Base-by-base conservation (phyloP, 2,329 filamentous ascomycete species). In the Graphilbum fragrans region DNA sequence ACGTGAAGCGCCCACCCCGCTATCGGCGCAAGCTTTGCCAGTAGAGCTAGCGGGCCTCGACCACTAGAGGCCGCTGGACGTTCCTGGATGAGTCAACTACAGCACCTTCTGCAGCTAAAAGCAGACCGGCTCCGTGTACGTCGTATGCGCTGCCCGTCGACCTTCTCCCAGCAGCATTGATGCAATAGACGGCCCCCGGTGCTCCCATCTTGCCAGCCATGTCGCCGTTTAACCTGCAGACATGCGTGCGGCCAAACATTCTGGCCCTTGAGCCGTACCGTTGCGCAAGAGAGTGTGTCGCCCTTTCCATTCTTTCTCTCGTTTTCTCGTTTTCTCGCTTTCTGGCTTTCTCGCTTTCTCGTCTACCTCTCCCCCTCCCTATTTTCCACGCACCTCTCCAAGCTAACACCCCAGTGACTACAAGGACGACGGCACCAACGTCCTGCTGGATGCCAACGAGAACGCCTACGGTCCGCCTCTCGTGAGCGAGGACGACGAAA, bases 391-490 rank as follows among this genome's bases (percentile, higher is more conserved):
- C 37, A 27, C 36, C 37, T n/a, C n/a, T n/a, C n/a, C n/a, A n/a
- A n/a, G n/a, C n/a, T 29, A 8, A 29, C 39, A 57, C 23, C 7
- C 23, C 17, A 93, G 86, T 66, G 92, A 98, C 73, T 96, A 98
- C 74, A 95, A 98, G 67, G 90, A 98, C 60, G 84, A 98, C 58
- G 92, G 92, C 51, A 90, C 80, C 45, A 96, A 96, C 56, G 79
- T 96, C 54, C 80, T 98, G 40, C 82, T 98, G 50, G 92, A 98
- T 59, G 92, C 92, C 52, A 98, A 98, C 56, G 92, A 98, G 66
- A 98, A 98, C 57, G 87, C 92, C 45, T 95, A 82, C 55, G 92
- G 92, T 0, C 90, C 92, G 0, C 82, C 85, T 2, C 66, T 95
- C 38, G 65, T 69, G 38, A 61, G 73, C 29, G 29, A 55, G 63